Percentiles rank a stretch among this genome's conserved stretches.
phyloP scores from a whole-genome alignment of 169 alveolate species.

The Plasmodium malariae region DNA sequence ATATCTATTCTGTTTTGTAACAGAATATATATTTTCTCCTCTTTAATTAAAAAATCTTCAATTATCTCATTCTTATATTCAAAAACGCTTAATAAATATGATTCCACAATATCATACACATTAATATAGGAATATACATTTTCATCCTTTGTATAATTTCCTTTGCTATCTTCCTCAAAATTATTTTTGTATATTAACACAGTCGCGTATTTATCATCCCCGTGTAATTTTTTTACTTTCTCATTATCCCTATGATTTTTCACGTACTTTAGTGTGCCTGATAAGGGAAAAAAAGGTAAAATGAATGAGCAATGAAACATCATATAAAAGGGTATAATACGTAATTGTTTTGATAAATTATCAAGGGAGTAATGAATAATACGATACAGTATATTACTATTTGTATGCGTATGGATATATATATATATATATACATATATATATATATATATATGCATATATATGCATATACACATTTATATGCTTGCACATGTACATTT shows the following conservation, averaged over 20 bases:
- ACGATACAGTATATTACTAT: not conserved
- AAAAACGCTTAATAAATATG: conserved; percentile 28
- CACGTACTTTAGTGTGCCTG: conserved; percentile 40
- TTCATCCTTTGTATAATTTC: not conserved
- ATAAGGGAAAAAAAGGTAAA: not conserved
- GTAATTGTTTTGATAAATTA: not conserved
- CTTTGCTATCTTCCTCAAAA: not conserved
- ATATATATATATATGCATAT: not conserved
- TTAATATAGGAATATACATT: conserved; percentile 34
- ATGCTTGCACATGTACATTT: too few species aligned
- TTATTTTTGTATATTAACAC: conserved; percentile 24
- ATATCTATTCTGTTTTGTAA: conserved; percentile 49
- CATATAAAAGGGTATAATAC: not conserved
- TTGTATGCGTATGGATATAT: not conserved
- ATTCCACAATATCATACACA: conserved; percentile 24
- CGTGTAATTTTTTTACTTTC: conserved; percentile 45
- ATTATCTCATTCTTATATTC: conserved; percentile 57
- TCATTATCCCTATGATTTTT: conserved; percentile 58
- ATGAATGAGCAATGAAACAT: not conserved
- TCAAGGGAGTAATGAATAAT: not conserved
- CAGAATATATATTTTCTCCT: conserved; percentile 27
- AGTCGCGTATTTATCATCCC: conserved; percentile 38
- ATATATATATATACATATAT: not conserved
- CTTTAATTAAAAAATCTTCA: conserved; percentile 52
- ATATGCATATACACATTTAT: not conserved